Evolutionary conservation across 768 basidiomycete genomes (phyloP).

Genomic region (Cystobasidiopsis lactophilus): DNA sequence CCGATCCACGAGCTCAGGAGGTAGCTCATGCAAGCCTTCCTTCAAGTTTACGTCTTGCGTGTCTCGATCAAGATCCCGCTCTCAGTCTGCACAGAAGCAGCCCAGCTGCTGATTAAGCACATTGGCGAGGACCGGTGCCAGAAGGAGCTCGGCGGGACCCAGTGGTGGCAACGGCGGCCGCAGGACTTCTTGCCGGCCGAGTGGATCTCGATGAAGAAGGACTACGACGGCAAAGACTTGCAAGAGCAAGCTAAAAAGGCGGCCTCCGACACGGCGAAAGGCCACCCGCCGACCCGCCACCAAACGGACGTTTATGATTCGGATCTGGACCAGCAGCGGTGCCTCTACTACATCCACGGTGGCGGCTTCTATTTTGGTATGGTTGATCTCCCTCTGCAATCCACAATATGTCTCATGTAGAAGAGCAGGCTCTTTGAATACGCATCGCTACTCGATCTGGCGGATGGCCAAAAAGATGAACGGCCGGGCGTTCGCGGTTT

Average conservation of each 20-base stretch:
- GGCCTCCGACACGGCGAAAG: not conserved
- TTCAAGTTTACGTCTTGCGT: not conserved
- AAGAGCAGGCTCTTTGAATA: constrained; percentile 23
- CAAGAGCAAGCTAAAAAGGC: constrained; percentile 14
- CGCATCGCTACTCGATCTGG: constrained; percentile 38
- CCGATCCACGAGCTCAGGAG: not conserved
- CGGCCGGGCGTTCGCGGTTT: constrained; percentile 36
- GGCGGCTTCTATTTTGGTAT: constrained; percentile 27
- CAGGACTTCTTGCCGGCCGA: constrained; percentile 32
- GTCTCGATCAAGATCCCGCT: not conserved
- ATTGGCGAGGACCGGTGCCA: constrained; percentile 51
- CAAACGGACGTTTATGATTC: constrained; percentile 23
- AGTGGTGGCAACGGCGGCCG: constrained; percentile 24
- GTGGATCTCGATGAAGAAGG: constrained; percentile 28
- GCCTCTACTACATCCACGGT: constrained; percentile 26
- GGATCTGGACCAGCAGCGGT: constrained; percentile 2
- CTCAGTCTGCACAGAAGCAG: constrained; percentile 17
- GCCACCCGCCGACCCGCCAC: constrained; percentile 16
- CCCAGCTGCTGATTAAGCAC: constrained; percentile 41
- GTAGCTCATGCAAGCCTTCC: constrained; percentile 12
- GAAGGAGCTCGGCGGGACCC: constrained; percentile 28
- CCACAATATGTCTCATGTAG: constrained; percentile 24
- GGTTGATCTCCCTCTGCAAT: constrained; percentile 22
- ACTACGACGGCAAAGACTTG: constrained; percentile 14
- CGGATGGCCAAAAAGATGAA: constrained; percentile 78